phyloP scores from a whole-genome alignment of 306 rosid species.

The Cucumis hystrix region DNA sequence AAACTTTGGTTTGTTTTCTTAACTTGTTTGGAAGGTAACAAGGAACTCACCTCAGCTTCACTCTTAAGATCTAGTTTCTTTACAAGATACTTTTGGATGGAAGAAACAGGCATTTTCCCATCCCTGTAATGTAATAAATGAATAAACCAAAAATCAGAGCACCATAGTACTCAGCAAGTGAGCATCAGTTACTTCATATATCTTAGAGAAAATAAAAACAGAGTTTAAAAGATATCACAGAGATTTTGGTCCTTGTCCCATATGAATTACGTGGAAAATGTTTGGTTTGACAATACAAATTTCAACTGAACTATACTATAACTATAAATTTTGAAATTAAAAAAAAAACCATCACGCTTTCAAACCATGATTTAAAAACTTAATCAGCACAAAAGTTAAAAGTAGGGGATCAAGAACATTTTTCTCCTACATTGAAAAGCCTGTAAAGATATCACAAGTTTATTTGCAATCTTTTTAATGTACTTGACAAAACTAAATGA shows the following conservation, averaged over 20 bases:
- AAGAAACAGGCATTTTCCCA: slow-evolving; percentile 76
- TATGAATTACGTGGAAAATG: background rate
- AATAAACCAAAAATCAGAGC: background rate
- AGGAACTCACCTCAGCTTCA: slow-evolving; percentile 28
- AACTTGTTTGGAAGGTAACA: background rate
- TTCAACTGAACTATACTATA: background rate
- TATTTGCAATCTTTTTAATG: background rate
- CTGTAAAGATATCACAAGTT: background rate
- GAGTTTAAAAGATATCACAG: background rate
- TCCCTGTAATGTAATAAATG: slow-evolving; percentile 37
- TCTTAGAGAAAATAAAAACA: background rate
- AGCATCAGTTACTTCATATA: background rate
- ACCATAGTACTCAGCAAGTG: background rate
- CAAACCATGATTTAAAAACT: background rate
- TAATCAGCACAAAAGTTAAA: background rate
- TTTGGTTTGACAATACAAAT: background rate
- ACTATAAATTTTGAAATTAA: background rate
- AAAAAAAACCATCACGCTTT: background rate
- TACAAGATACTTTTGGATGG: slow-evolving; percentile 73
- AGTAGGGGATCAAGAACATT: background rate
- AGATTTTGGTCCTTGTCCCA: background rate
- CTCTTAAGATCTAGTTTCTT: slow-evolving; percentile 75
- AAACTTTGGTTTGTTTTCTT: background rate
- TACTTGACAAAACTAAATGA: background rate
- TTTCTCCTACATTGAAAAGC: background rate